Evolutionary conservation across 2,329 filamentous ascomycete genomes (phyloP), one percentile per base, ranked within the genome.

Genomic region (Fusarium multiceps): DNA sequence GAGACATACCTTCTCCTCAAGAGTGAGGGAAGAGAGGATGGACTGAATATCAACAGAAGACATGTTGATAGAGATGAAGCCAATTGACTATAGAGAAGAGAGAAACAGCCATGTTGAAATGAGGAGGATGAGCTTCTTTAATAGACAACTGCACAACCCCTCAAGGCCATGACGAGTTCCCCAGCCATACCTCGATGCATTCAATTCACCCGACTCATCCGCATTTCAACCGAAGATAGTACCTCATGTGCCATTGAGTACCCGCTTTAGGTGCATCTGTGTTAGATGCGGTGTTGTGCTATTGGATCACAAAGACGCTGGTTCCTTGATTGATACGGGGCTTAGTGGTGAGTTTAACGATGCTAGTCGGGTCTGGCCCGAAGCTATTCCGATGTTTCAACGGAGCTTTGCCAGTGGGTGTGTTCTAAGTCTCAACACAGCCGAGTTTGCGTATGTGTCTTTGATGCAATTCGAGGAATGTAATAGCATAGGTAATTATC

Each of bases 1-100:
- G 12, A 28, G 27, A 74, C 58, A n/a, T 34, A 74, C 76, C 71
- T 78, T 78, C 50, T 78, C 76, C 61, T 77, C 76, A 47, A 78
- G 75, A 40, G 71, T 75, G 61, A 78, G 70, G 51, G 68, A 75
- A 40, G 75, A 68, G 57, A 78, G 66, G 46, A 78, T 73, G 25
- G 74, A 72, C 30, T 69, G 67, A 3, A 77, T 71, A 56, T 75
- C 70, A 63, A 73, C 72, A 20, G 72, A 69, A 55, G 73, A 50
- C 73, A 75, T 75, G 27, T 55, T 71, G 73, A 66, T 46, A 34
- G 2, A 30, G 14, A 41, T 34, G 40, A 47, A 45, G 42, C 45
- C 54, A n/a, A 58, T 63, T 58, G 53, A 47, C 57, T 60, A 47
- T 37, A 53, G 58, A 51, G 46, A 46, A 59, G 41, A 56, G 47